Conservation (phyloP, 192 early-diverging fungal species). For the Backusella morwellensis region DNA sequence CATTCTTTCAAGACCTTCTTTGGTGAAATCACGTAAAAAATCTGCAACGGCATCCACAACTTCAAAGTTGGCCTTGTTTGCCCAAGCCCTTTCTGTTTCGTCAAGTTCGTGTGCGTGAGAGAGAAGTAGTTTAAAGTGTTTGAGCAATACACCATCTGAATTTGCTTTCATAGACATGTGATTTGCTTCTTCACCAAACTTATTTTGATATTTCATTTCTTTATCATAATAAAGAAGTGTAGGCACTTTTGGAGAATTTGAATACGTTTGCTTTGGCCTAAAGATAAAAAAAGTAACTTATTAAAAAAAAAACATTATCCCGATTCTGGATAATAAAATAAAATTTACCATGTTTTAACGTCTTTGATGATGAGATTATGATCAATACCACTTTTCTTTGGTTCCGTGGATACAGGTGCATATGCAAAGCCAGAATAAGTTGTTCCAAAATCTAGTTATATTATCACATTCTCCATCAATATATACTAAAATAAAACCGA, state of each 20-base stretch:
- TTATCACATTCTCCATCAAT: background rate
- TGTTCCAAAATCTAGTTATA: constrained; percentile 32
- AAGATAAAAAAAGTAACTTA: background rate
- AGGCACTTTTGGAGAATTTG: constrained; percentile 41
- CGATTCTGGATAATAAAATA: background rate
- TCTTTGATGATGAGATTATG: constrained; percentile 43
- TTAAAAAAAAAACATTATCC: background rate
- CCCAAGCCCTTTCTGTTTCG: background rate
- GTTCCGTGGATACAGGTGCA: constrained; percentile 31
- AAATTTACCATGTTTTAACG: background rate
- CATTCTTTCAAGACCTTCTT: constrained; percentile 39
- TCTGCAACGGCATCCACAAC: constrained; percentile 47
- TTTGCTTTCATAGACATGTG: constrained; percentile 12
- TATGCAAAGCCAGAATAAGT: constrained; percentile 51
- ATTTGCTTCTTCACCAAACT: constrained; percentile 38
- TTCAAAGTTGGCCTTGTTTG: background rate
- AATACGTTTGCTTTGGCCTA: constrained; percentile 49
- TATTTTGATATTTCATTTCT: constrained; percentile 38
- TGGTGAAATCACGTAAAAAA: constrained; percentile 43
- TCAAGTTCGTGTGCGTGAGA: background rate
- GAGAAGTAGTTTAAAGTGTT: background rate
- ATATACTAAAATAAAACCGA: background rate
- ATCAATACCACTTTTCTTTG: constrained; percentile 35
- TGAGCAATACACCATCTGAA: constrained; percentile 37
- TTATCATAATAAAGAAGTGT: constrained; percentile 46